Evolutionary conservation across 2,329 filamentous ascomycete species (phyloP), one percentile per base, ranked within the genome.

Genomic region (Reticulascus tulasneorum): DNA sequence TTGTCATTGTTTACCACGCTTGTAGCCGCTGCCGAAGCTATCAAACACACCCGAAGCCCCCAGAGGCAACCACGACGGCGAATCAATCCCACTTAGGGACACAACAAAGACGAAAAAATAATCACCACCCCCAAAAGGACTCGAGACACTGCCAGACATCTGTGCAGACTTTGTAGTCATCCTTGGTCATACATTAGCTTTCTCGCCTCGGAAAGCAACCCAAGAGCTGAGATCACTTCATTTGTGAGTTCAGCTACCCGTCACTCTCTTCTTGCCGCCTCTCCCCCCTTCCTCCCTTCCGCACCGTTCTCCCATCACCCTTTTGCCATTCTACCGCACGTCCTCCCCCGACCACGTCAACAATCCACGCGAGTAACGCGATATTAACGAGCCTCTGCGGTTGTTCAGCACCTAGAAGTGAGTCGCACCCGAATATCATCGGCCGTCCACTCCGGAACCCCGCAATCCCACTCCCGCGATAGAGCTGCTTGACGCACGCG

Each of bases 181-280:
- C 27, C 35, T 23, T 33, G 24, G 12, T 22, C 25, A 26, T 26
- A 32, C 33, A 28, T 38, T 13, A 22, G 29, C 35, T 25, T 35
- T 35, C 35, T 44, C 34, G 27, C 32, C 28, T 18, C 29, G 39
- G 38, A 30, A 38, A 31, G 34, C 35, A 19, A 31, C 22, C 22
- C 27, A 44, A 44, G 43, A 44, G 43, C 43, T 37, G 40, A 44
- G 40, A 46, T 46, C 43, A 44, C 40, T 44, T 46, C 40, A 41
- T 35, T 19, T 6, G 20, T 35, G 33, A 26, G 21, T 17, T 12
- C 23, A 9, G 6, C 21, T 9, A 15, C 13, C 35, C 37, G 33
- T 40, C 36, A 41, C 36, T 33, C 25, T 37, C 20, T 38, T 37
- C 20, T 18, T 29, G 24, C 23, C 21, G 9, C 16, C 26, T 29